These are phyloP conservation scores for Schizonepeta tenuifolia DNA, from an alignment of 257 asterid genomes.

Conservation along the genomic window DNA sequence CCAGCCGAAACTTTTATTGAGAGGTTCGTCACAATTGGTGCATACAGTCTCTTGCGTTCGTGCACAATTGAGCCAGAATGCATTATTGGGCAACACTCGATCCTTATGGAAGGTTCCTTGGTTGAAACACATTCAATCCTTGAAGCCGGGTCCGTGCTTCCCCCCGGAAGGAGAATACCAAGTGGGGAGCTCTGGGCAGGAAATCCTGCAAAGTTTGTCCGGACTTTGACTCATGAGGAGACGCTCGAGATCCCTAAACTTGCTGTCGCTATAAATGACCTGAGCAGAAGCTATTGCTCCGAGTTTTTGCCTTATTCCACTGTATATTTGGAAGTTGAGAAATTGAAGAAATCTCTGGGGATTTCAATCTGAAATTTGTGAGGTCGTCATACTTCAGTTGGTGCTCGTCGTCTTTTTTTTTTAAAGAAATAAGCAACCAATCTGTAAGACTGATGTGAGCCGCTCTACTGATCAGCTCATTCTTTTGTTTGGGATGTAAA, in stretches of 20 bases:
- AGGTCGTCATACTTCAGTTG: not conserved
- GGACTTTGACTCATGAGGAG: constrained; percentile 86
- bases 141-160: constrained; percentile 93
- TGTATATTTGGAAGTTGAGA: constrained; percentile 92
- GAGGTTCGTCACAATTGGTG: constrained; percentile 88
- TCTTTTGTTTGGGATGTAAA: not conserved
- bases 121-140: constrained; percentile 91
- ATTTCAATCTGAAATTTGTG: constrained; percentile 59
- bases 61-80: constrained; percentile 96
- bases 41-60: constrained; percentile 81
- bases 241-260: constrained; percentile 87
- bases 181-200: constrained; percentile 97
- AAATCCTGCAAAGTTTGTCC: constrained; percentile 90
- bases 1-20: constrained; percentile 90
- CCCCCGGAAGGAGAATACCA: constrained; percentile 97
- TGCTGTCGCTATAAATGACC: constrained; percentile 83
- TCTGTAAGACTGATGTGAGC: constrained; percentile 25
- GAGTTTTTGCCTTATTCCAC: constrained; percentile 95
- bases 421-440: constrained; percentile 39
- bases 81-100: constrained; percentile 91
- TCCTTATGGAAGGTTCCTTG: constrained; percentile 94
- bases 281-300: constrained; percentile 65
- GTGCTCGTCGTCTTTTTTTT: constrained; percentile 13
- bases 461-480: not conserved
- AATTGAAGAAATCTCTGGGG: constrained; percentile 77